Evolutionary conservation across 768 basidiomycete genomes (phyloP).

Genomic region (Suillus tomentosus): DNA sequence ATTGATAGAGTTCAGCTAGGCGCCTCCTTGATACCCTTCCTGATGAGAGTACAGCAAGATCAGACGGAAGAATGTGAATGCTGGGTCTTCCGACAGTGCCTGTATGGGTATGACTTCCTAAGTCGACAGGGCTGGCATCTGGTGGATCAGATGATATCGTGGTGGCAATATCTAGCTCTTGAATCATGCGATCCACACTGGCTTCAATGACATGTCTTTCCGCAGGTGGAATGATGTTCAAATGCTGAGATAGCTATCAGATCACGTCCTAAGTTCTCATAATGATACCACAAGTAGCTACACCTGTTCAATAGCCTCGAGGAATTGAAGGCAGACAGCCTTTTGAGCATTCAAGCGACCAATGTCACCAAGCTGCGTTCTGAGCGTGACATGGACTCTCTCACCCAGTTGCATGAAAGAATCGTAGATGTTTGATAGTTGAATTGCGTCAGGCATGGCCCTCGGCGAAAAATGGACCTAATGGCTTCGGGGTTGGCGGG

Average conservation of each 20-base stretch:
- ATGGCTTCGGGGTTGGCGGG: too few relatives aligned
- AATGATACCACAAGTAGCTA: background rate
- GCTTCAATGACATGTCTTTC: background rate
- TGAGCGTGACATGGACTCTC: constrained; percentile 5
- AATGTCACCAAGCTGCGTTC: constrained; percentile 8
- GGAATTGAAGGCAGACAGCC: background rate
- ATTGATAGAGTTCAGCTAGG: background rate
- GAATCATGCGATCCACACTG: background rate
- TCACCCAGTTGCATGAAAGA: constrained; percentile 4
- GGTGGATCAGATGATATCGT: background rate
- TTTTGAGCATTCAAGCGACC: constrained; percentile 5
- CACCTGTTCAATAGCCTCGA: constrained; percentile 4
- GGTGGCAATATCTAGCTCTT: background rate
- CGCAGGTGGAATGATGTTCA: background rate
- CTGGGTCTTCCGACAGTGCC: background rate
- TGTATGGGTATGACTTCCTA: background rate
- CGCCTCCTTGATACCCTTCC: background rate
- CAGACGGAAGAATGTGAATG: background rate
- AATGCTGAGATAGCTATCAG: background rate
- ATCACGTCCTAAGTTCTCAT: background rate
- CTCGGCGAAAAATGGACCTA: too few relatives aligned
- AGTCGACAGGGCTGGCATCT: background rate
- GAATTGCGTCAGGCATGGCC: background rate
- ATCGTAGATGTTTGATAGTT: background rate
- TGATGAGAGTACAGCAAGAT: background rate